Evolutionary conservation across 768 basidiomycete genomes (phyloP).

Genomic region (Tricholoma terreum): DNA sequence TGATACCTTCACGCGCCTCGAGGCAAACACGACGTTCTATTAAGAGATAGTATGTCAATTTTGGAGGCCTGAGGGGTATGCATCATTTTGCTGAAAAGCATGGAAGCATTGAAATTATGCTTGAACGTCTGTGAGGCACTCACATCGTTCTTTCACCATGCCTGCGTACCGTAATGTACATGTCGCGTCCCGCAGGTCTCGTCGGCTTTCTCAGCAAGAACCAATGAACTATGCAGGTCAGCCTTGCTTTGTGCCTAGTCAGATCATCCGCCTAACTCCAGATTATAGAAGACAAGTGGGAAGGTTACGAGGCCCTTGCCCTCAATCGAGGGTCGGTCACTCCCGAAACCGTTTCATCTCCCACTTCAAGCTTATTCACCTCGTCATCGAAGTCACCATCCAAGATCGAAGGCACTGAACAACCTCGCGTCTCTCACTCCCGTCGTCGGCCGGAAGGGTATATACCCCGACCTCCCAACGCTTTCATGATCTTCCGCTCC

Average conservation of each 20-base stretch:
- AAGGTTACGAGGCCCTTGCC: constrained; percentile 5
- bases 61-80: constrained; percentile 17
- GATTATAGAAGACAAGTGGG: constrained; percentile 6
- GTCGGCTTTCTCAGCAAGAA: constrained; percentile 39
- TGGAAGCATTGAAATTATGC: constrained; percentile 3
- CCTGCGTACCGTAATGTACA: constrained; percentile 11
- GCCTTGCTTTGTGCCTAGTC: constrained; percentile 2
- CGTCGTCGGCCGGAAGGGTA: constrained; percentile 36
- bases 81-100: constrained; percentile 20
- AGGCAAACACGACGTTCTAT: constrained; percentile 39
- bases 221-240: constrained; percentile 31
- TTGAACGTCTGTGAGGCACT: background rate
- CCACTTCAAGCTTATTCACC: background rate
- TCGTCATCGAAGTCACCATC: background rate
- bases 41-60: constrained; percentile 29
- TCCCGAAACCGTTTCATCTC: background rate
- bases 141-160: constrained; percentile 2
- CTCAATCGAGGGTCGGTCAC: background rate
- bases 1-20: constrained; percentile 18
- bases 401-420: background rate
- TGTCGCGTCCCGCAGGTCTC: constrained; percentile 35
- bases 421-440: constrained; percentile 16
- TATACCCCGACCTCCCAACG: constrained; percentile 70
- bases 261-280: background rate
- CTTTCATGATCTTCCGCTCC: constrained; percentile 73